These are phyloP conservation scores for Coleophoma cylindrospora DNA, from an alignment of 2,329 filamentous ascomycete species.

Conservation along the genomic window DNA sequence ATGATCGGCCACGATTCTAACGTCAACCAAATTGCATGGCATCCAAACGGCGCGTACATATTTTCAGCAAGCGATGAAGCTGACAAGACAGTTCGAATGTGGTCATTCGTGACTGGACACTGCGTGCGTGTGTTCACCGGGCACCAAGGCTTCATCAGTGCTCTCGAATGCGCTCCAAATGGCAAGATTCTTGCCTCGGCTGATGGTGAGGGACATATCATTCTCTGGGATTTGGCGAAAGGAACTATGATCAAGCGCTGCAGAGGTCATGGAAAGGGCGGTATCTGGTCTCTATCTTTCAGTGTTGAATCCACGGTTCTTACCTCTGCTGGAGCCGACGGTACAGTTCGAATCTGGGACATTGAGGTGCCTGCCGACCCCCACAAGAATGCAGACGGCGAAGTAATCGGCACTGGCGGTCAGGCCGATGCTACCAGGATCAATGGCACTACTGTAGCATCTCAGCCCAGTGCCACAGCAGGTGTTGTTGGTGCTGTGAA, in stretches of 20 bases:
- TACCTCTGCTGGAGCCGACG: conserved; percentile 85
- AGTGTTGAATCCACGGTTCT: conserved; percentile 88
- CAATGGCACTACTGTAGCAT: conserved; percentile 24
- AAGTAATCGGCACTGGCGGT: conserved; percentile 30
- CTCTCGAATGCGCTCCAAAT: conserved; percentile 79
- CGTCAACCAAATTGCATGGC: conserved; percentile 89
- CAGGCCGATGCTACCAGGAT: conserved; percentile 47
- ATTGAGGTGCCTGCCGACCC: conserved; percentile 68
- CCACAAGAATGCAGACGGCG: conserved; percentile 45
- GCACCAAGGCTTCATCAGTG: conserved; percentile 81
- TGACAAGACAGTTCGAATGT: conserved; percentile 94
- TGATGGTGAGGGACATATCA: conserved; percentile 82
- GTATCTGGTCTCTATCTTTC: conserved; percentile 91
- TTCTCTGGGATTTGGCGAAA: conserved; percentile 90
- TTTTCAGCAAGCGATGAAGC: conserved; percentile 85
- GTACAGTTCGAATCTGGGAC: conserved; percentile 93
- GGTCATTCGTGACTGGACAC: conserved; percentile 82
- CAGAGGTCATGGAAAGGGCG: conserved; percentile 87
- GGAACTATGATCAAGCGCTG: conserved; percentile 86
- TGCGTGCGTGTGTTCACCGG: conserved; percentile 90
- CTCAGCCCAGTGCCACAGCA: conserved; percentile 25
- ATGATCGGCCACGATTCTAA: conserved; percentile 90
- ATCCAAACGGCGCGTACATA: conserved; percentile 88
- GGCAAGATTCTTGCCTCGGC: conserved; percentile 89
- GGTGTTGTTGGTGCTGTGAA: conserved; percentile 34